phyloP scores from a whole-genome alignment of 2,329 filamentous ascomycete species.

The Aspergillus quadricinctus region DNA sequence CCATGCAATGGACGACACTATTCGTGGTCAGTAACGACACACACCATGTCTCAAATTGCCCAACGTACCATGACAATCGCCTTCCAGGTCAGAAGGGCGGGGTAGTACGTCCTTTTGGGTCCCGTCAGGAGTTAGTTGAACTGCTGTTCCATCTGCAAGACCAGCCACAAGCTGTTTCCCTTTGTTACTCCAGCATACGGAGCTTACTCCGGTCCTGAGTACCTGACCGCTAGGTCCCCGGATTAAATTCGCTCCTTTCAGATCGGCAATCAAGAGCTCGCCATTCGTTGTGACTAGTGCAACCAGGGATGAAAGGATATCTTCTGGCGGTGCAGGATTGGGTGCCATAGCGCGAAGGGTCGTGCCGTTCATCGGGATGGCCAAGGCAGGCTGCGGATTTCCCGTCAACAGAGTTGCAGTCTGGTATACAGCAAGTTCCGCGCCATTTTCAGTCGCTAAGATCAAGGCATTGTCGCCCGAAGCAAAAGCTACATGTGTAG shows the following conservation, averaged over 20 bases:
- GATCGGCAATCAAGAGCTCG: constrained; percentile 76
- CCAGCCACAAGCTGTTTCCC: constrained; percentile 92
- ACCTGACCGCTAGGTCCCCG: constrained; percentile 58
- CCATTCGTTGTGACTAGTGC: constrained; percentile 77
- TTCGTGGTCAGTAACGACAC: constrained; percentile 14
- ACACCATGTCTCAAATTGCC: not conserved
- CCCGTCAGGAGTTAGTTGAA: constrained; percentile 80
- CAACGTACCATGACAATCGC: constrained; percentile 61
- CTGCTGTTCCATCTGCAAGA: constrained; percentile 70
- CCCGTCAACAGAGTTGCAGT: constrained; percentile 64
- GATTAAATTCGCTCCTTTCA: constrained; percentile 62
- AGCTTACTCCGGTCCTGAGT: constrained; percentile 72
- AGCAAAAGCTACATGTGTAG: constrained; percentile 87
- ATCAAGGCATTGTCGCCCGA: constrained; percentile 83
- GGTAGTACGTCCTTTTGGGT: constrained; percentile 73
- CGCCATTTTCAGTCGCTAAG: constrained; percentile 73
- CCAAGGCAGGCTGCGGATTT: constrained; percentile 64
- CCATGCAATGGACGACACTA: constrained; percentile 78
- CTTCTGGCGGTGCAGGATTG: constrained; percentile 64
- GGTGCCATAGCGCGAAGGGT: constrained; percentile 70
- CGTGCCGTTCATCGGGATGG: constrained; percentile 71
- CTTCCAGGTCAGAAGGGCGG: constrained; percentile 63
- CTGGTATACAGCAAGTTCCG: constrained; percentile 80
- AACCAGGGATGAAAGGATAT: constrained; percentile 60
- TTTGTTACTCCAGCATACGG: constrained; percentile 83